A percentile compares a stretch with the other conserved stretches of the same genome.
Conservation (phyloP, 305 asterid species). For the Rubia balearica region DNA sequence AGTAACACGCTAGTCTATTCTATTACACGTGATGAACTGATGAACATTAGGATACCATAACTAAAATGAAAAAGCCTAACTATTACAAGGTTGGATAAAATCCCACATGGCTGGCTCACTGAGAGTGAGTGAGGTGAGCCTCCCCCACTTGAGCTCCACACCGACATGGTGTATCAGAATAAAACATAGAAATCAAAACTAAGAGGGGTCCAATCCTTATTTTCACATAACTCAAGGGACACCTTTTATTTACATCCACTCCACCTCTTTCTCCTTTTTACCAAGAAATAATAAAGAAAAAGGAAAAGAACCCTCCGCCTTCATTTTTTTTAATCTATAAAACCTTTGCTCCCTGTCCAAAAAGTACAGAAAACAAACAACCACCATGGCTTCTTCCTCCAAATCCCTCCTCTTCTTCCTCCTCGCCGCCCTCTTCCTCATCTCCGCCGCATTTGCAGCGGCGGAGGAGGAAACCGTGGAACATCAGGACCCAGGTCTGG, state of each 20-base stretch:
- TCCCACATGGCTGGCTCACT: too few relatives aligned
- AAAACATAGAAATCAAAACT: not conserved
- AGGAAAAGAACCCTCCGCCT: not conserved
- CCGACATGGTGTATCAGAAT: too few relatives aligned
- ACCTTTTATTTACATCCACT: not conserved
- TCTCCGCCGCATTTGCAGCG: conserved; percentile 24
- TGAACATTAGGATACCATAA: too few relatives aligned
- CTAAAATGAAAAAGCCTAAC: too few relatives aligned
- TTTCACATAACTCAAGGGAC: not conserved
- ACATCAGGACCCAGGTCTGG: conserved; percentile 35
- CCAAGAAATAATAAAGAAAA: too few relatives aligned
- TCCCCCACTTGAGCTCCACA: too few relatives aligned
- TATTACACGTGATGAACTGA: too few relatives aligned
- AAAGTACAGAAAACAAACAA: not conserved
- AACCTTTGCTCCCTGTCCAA: not conserved
- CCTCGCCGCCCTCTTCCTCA: conserved; percentile 32
- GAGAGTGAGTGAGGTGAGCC: too few relatives aligned
- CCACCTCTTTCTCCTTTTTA: not conserved
- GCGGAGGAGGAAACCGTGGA: conserved; percentile 27
- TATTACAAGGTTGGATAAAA: too few relatives aligned
- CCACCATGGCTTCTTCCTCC: conserved; percentile 30
- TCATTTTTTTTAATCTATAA: too few relatives aligned
- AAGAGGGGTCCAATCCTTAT: not conserved
- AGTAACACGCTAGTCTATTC: too few relatives aligned
- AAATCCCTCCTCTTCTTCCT: conserved; percentile 39